Evolutionary conservation across 495 filamentous ascomycete species (phyloP), one percentile per base, ranked within the genome.

Genomic region (Ascobolus immersus): DNA sequence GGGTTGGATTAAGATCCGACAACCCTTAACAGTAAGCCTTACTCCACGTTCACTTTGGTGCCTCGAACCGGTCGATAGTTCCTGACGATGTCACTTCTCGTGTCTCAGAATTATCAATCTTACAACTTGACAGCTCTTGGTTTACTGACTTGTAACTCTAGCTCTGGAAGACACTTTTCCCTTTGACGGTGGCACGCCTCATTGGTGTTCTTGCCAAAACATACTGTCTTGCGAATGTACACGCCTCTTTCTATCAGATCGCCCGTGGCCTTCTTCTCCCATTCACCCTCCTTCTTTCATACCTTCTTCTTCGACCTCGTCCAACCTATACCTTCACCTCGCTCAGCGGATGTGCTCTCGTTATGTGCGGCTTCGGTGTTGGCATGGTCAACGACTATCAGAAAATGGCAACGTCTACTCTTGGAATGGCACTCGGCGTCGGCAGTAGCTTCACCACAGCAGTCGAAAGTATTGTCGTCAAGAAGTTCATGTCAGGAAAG

Each of bases 201-300:
- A 21, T 42, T n/a, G 42, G 42, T 20, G 39, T 42, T 10, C 42
- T 44, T 17, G 42, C 42, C 10, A 44, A 44, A 33, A 44, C 42
- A 21, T 36, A 34, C 35, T 44, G 42, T 20, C 32, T 44, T 12
- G 42, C 42, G 10, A 32, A 39, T 8, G 42, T 44, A 13, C 38
- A 44, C 24, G 42, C 42, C 2, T 30, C 28, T 23, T 40, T 44
- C 17, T 44, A 44, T 35, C 42, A 44, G 23, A 39, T 44, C 15
- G 41, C 41, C 5, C 38, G 41, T 1, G 41, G 41, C n/a, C 38
- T 44, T 1, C 37, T 44, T 4, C 41, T 44, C 11, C 41, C 41
- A 3, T 44, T 44, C 27, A 37, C 41, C 1, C 41, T 44, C 0
- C 5, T 44, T 13, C 32, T 44, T 10, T 42, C 39, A 5, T 22